Conservation (phyloP, 2,329 filamentous ascomycete species). For the Beauveria asiatica region DNA sequence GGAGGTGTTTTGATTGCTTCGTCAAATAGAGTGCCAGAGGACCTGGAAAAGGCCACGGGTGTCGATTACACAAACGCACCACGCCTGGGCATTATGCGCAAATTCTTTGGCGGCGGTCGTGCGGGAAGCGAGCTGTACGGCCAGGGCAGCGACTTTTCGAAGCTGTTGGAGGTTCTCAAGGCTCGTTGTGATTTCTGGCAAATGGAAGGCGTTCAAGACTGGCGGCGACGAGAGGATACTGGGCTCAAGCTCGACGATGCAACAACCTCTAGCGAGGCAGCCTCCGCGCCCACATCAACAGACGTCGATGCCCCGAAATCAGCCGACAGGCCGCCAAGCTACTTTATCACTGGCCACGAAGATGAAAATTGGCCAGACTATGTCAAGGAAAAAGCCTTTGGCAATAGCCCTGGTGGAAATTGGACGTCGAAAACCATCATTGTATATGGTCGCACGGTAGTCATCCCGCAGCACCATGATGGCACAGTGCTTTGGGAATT, state of each 20-base stretch:
- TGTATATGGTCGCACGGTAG: slow-evolving; percentile 56
- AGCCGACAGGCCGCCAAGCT: slow-evolving; percentile 22
- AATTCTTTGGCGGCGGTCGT: slow-evolving; percentile 34
- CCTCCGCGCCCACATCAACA: not conserved
- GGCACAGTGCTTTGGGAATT: slow-evolving; percentile 61
- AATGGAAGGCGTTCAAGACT: slow-evolving; percentile 68
- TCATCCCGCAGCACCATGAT: slow-evolving; percentile 47
- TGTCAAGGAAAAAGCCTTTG: slow-evolving; percentile 18
- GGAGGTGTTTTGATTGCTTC: slow-evolving; percentile 74
- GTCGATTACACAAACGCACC: slow-evolving; percentile 55
- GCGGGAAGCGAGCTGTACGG: slow-evolving; percentile 44
- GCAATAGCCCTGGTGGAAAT: slow-evolving; percentile 17
- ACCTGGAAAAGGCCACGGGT: slow-evolving; percentile 66
- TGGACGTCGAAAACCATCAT: slow-evolving; percentile 38
- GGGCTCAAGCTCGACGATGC: slow-evolving; percentile 4
- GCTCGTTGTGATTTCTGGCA: slow-evolving; percentile 77
- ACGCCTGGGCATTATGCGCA: slow-evolving; percentile 41
- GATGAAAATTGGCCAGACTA: slow-evolving; percentile 21
- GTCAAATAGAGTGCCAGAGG: slow-evolving; percentile 77
- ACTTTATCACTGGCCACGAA: slow-evolving; percentile 21
- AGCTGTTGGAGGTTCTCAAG: slow-evolving; percentile 67
- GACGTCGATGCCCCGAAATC: slow-evolving; percentile 14
- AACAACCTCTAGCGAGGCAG: not conserved
- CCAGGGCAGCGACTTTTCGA: slow-evolving; percentile 62
- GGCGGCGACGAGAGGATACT: slow-evolving; percentile 47